Evolutionary conservation across 805 yeast genomes (phyloP), one percentile per base, ranked within the genome.

Genomic region (Yarrowia sp.): DNA sequence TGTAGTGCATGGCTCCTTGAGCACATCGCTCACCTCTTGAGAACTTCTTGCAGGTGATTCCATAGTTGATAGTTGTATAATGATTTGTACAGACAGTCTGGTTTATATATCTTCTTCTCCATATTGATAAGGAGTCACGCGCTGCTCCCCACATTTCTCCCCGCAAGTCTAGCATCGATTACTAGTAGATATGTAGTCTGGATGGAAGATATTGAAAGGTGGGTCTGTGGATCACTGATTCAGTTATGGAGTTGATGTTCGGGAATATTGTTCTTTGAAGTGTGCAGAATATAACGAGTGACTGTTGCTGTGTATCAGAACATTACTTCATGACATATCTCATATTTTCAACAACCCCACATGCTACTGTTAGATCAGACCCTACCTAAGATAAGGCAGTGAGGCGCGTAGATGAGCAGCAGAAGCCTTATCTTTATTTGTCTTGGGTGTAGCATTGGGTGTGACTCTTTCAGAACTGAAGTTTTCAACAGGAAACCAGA

Each of bases 311-410:
- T 22, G 28, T 22, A 22, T 22, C 28, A 22, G 28, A 22, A 5
- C 28, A 22, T 22, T 22, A 22, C 28, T 22, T 22, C 28, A 22
- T 22, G 4, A 3, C 28, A 22, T 22, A 22, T 22, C 28, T 22
- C 28, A 22, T 22, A 22, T 22, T 5, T 22, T 22, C 28, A 22
- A 45, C 28, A 22, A 45, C 50, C 50, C 50, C 36, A 45, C 50
- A 45, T 28, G 15, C 50, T n/a, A 43, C 14, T 32, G n/a, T 9
- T 45, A 45, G 50, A 45, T 28, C 50, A 45, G 31, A 33, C 18
- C 35, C 50, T 11, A 31, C 18, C 50, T 28, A 28, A 45, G 50
- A 45, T 45, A 45, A 45, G 50, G 50, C 50, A 45, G 35, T 45
- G 35, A 45, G 13, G 48, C 48, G 13, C 48, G 48, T 22, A 22